Evolutionary conservation across 1,139 yeast genomes (phyloP).

Genomic region (Blastobotrys apis): DNA sequence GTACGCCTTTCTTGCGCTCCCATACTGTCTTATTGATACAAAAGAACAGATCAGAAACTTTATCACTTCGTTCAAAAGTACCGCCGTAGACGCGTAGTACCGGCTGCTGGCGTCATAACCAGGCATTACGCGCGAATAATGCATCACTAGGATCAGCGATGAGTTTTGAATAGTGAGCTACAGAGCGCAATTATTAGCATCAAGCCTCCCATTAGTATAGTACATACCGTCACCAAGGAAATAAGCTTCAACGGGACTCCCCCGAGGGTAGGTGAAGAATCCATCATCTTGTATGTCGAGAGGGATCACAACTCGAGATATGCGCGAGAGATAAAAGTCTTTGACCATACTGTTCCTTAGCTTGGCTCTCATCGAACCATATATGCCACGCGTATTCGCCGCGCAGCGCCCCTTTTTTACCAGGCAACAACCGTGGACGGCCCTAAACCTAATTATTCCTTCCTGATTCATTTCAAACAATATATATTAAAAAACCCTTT

Average conservation of each 20-base stretch:
- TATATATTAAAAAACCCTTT: background rate
- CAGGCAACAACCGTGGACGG: too few relatives aligned
- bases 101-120: slow-evolving; percentile 29
- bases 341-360: background rate
- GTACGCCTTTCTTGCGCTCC: slow-evolving; percentile 26
- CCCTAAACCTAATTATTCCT: too few relatives aligned
- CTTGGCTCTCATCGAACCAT: background rate
- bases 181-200: background rate
- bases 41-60: slow-evolving; percentile 35
- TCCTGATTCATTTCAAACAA: too few relatives aligned
- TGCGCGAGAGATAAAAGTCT: background rate
- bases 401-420: background rate
- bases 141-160: slow-evolving; percentile 39
- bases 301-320: background rate
- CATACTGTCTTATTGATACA: slow-evolving; percentile 20
- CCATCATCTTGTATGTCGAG: background rate
- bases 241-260: slow-evolving; percentile 5
- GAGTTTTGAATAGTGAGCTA: slow-evolving; percentile 36
- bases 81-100: slow-evolving; percentile 42
- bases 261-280: background rate
- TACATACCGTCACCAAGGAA: slow-evolving; percentile 3
- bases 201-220: background rate
- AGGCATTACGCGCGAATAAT: slow-evolving; percentile 42
- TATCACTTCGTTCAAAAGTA: slow-evolving; percentile 39
- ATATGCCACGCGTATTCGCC: background rate